A percentile compares a stretch with the other conserved stretches of the same genome.
These are phyloP conservation scores for Clarireedia monteithiana DNA, from an alignment of 2,329 filamentous ascomycete species.

Conservation along the genomic window DNA sequence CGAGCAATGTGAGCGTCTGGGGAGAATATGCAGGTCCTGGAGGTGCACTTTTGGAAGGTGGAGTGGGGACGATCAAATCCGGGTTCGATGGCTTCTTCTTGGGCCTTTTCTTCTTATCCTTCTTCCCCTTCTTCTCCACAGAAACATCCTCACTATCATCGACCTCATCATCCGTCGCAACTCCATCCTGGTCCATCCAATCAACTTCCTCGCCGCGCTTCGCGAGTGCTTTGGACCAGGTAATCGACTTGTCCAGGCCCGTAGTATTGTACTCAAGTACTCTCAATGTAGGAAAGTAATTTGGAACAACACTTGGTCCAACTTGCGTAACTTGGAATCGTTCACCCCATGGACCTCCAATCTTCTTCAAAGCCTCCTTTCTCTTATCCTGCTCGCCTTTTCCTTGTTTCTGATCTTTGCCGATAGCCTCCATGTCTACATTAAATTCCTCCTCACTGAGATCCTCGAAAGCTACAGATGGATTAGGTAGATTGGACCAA, in stretches of 20 bases:
- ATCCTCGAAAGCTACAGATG: slow-evolving; percentile 18
- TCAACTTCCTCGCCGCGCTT: slow-evolving; percentile 9
- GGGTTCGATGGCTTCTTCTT: slow-evolving; percentile 47
- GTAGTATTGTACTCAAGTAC: slow-evolving; percentile 91
- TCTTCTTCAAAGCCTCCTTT: slow-evolving; percentile 51
- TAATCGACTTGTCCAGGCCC: slow-evolving; percentile 20
- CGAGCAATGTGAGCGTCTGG: slow-evolving; percentile 69
- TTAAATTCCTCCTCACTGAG: slow-evolving; percentile 1
- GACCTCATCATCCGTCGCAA: neutral
- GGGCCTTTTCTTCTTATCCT: slow-evolving; percentile 38
- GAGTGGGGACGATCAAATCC: slow-evolving; percentile 57
- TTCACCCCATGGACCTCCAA: slow-evolving; percentile 77
- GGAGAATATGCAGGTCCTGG: slow-evolving; percentile 88
- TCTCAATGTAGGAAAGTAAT: slow-evolving; percentile 83
- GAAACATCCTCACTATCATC: slow-evolving; percentile 31
- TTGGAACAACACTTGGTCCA: slow-evolving; percentile 82
- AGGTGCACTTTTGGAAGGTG: slow-evolving; percentile 62
- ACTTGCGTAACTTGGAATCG: slow-evolving; percentile 77
- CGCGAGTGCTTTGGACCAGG: slow-evolving; percentile 19
- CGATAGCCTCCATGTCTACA: slow-evolving; percentile 28
- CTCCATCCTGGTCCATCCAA: slow-evolving; percentile 15
- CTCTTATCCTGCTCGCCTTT: slow-evolving; percentile 47
- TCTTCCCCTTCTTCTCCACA: slow-evolving; percentile 32
- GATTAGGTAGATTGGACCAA: slow-evolving; percentile 69
- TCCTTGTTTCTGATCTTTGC: slow-evolving; percentile 37